Evolutionary conservation across 441 rosid species (phyloP).

Genomic region (Hypseocharis bilobata): DNA sequence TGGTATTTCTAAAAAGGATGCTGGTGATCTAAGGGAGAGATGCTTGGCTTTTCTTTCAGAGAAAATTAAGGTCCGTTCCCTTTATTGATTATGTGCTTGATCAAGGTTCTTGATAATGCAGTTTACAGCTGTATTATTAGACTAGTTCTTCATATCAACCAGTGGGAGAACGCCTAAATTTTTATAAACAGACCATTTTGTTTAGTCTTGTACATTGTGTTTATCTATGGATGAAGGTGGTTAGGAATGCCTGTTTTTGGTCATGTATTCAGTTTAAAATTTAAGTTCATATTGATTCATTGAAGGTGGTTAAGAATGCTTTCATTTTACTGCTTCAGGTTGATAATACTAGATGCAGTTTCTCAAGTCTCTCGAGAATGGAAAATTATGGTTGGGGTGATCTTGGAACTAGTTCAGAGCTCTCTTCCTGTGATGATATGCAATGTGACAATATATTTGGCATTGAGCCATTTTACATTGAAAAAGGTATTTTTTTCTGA

Average conservation of each 20-base stretch:
- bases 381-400: conserved; percentile 83
- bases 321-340: conserved; percentile 38
- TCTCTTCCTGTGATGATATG: conserved; percentile 37
- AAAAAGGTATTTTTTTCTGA: conserved; percentile 44
- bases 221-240: too few relatives aligned
- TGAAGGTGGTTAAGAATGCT: conserved; percentile 12
- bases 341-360: conserved; percentile 22
- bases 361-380: conserved; percentile 38
- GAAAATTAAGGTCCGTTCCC: conserved; percentile 43
- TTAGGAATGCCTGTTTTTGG: too few relatives aligned
- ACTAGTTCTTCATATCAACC: too few relatives aligned
- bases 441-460: conserved; percentile 50
- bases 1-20: conserved; percentile 58
- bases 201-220: too few relatives aligned
- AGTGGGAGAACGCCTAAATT: too few relatives aligned
- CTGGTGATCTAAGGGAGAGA: conserved; percentile 48
- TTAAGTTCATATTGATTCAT: too few relatives aligned
- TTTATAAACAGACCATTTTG: too few relatives aligned
- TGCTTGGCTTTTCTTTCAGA: conserved; percentile 62
- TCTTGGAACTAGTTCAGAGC: conserved; percentile 29
- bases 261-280: too few relatives aligned
- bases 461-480: conserved; percentile 69
- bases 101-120: neutral
- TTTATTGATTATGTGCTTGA: neutral
- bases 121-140: too few relatives aligned